A percentile compares a stretch with the other conserved stretches of the same genome.
Evolutionary conservation across 2,329 filamentous ascomycete species (phyloP).

Genomic region (Pseudogymnoascus sp.): DNA sequence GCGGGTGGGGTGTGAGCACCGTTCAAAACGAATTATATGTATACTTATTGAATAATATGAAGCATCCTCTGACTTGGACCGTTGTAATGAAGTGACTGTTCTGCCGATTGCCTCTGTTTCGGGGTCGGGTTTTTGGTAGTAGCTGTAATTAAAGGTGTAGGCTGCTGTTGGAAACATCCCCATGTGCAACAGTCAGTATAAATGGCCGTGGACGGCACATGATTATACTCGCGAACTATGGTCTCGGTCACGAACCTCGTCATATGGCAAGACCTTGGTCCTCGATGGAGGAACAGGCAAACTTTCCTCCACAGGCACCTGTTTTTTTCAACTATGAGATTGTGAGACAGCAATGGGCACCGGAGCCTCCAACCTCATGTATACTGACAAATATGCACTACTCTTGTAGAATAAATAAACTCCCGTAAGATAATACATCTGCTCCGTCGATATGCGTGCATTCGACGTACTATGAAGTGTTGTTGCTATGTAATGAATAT

Average conservation of each 20-base stretch:
- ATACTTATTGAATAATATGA: slow-evolving; percentile 7
- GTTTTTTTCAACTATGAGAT: neutral
- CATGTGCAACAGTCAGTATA: too few species aligned
- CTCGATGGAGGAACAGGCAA: neutral
- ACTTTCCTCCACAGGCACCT: neutral
- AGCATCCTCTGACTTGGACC: neutral
- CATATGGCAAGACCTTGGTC: neutral
- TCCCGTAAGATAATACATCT: neutral
- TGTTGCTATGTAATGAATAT: neutral
- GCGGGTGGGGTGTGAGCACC: neutral
- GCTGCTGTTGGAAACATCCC: neutral
- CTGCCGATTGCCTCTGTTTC: neutral
- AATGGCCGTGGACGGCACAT: neutral
- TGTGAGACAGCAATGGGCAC: neutral
- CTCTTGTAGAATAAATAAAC: neutral
- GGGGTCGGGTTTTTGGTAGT: neutral
- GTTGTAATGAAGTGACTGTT: neutral
- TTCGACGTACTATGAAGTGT: neutral
- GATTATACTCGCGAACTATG: neutral
- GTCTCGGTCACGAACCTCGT: neutral
- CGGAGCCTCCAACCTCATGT: neutral
- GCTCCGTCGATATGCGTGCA: neutral
- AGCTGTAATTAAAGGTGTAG: neutral
- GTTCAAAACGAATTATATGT: slow-evolving; percentile 8
- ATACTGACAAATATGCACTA: neutral